Evolutionary conservation across 1,284 basidiomycete species (phyloP).

Genomic region (Cryptococcus amylolentus): DNA sequence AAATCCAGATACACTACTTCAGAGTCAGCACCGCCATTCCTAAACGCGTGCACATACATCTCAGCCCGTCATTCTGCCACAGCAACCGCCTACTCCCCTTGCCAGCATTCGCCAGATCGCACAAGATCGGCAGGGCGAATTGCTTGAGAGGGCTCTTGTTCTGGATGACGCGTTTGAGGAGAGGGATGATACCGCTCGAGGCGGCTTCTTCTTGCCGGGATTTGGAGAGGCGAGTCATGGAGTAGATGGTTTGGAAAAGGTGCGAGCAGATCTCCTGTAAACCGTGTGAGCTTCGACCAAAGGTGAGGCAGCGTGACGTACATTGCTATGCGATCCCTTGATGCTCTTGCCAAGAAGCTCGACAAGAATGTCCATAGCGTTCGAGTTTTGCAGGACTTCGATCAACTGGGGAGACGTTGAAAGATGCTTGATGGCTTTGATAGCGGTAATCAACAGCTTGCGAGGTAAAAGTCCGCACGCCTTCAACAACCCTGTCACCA

Average conservation of each 20-base stretch:
- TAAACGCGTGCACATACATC: slow-evolving; percentile 34
- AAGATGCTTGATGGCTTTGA: slow-evolving; percentile 93
- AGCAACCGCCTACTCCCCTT: slow-evolving; percentile 81
- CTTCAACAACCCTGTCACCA: slow-evolving; percentile 66
- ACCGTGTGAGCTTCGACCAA: neutral
- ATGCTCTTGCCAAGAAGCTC: slow-evolving; percentile 77
- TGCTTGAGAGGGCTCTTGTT: slow-evolving; percentile 88
- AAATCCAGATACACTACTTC: slow-evolving; percentile 71
- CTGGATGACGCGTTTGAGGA: slow-evolving; percentile 80
- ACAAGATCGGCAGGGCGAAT: slow-evolving; percentile 92
- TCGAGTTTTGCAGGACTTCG: slow-evolving; percentile 92
- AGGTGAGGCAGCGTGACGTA: slow-evolving; percentile 48
- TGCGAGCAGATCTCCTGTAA: slow-evolving; percentile 74
- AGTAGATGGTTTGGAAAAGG: slow-evolving; percentile 91
- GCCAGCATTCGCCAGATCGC: slow-evolving; percentile 88
- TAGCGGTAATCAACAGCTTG: slow-evolving; percentile 77
- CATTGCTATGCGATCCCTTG: slow-evolving; percentile 73
- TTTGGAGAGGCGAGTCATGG: slow-evolving; percentile 90
- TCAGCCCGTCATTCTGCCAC: slow-evolving; percentile 82
- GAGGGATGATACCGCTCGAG: slow-evolving; percentile 87
- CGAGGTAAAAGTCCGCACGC: slow-evolving; percentile 78
- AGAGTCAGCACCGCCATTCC: slow-evolving; percentile 18
- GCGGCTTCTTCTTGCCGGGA: slow-evolving; percentile 93
- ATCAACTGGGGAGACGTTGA: slow-evolving; percentile 87
- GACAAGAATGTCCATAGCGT: slow-evolving; percentile 86